phyloP scores from a whole-genome alignment of 345 rosid genomes.

The Salix caprea region DNA sequence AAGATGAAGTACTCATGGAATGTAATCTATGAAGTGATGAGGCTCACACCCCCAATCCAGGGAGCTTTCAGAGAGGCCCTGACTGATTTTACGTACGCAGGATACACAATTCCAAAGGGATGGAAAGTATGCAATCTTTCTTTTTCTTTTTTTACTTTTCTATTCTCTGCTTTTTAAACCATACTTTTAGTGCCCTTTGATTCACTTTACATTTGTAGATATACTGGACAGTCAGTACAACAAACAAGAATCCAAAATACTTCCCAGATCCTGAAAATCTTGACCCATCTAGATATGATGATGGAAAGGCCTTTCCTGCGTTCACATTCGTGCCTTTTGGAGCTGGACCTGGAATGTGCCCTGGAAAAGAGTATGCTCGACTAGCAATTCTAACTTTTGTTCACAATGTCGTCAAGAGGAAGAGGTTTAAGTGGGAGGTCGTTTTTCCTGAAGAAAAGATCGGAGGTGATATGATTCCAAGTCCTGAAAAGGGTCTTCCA shows the following conservation, averaged over 20 bases:
- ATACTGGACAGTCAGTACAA: conserved; percentile 44
- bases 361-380: conserved; percentile 50
- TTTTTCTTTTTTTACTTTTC: too few species aligned
- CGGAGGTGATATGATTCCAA: conserved; percentile 44
- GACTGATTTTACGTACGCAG: conserved; percentile 40
- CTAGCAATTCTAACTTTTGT: conserved; percentile 37
- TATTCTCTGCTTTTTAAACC: background rate
- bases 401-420: conserved; percentile 36
- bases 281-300: conserved; percentile 39
- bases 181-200: background rate
- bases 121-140: conserved; percentile 33
- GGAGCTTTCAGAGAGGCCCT: conserved; percentile 55
- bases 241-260: conserved; percentile 39
- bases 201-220: conserved; percentile 14
- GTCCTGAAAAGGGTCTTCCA: conserved; percentile 44
- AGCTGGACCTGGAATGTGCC: conserved; percentile 43
- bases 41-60: conserved; percentile 48
- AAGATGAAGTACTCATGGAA: conserved; percentile 54
- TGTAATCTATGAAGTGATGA: conserved; percentile 44
- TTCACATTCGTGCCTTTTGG: conserved; percentile 46
- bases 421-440: conserved; percentile 35
- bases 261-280: conserved; percentile 36
- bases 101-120: conserved; percentile 51
- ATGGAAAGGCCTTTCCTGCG: conserved; percentile 23
- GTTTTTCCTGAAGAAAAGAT: conserved; percentile 25